Conservation (phyloP, 2,329 filamentous ascomycete species). For the Alternaria sp. region DNA sequence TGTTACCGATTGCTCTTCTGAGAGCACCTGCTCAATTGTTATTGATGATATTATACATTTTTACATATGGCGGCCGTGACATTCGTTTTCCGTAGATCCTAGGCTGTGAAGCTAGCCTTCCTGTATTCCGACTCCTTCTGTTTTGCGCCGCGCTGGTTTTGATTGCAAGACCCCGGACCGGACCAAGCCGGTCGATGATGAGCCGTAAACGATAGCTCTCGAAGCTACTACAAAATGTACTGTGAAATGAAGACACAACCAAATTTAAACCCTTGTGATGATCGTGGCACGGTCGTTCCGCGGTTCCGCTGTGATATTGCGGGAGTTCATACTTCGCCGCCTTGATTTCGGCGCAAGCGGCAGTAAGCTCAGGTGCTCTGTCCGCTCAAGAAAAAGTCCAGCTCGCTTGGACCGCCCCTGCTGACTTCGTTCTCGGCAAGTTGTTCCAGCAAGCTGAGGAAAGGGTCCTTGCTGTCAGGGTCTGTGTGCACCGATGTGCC, state of each 20-base stretch:
- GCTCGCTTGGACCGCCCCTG: constrained; percentile 71
- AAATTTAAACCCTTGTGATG: not conserved
- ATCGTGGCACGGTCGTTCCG: constrained; percentile 4
- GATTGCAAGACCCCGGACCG: not conserved
- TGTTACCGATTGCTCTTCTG: not conserved
- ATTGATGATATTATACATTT: constrained; percentile 27
- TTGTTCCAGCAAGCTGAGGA: constrained; percentile 79
- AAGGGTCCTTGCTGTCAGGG: constrained; percentile 74
- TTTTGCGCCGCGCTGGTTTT: constrained; percentile 20
- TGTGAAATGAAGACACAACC: constrained; percentile 11
- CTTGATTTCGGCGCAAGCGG: constrained; percentile 4
- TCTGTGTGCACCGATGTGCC: constrained; percentile 51
- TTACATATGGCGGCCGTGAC: constrained; percentile 22
- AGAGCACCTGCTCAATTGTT: constrained; percentile 11
- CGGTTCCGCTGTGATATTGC: constrained; percentile 2
- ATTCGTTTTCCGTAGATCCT: constrained; percentile 14
- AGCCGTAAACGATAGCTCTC: constrained; percentile 15
- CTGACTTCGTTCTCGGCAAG: constrained; percentile 80
- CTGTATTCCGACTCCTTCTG: not conserved
- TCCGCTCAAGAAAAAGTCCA: constrained; percentile 74
- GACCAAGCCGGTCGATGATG: constrained; percentile 3
- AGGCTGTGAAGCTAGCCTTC: constrained; percentile 9
- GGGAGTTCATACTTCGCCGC: not conserved
- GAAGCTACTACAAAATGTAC: constrained; percentile 18
- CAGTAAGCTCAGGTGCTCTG: constrained; percentile 31